phyloP scores from a whole-genome alignment of 257 asterid species.

The Lycium barbarum region DNA sequence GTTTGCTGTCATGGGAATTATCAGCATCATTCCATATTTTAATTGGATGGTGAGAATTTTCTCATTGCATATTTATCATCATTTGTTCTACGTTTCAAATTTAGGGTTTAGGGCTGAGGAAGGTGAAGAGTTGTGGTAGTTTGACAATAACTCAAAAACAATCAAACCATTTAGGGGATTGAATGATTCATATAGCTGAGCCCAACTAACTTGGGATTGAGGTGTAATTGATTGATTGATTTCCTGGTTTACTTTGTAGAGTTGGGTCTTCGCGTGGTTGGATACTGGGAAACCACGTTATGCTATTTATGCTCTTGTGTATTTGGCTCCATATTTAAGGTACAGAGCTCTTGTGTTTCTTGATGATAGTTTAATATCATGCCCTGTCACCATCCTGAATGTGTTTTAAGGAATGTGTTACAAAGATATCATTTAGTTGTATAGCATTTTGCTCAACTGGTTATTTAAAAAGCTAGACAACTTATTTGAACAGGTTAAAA shows the following conservation, averaged over 20 bases:
- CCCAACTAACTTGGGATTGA: background rate
- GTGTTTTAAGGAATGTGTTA: background rate
- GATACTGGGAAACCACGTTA: constrained; percentile 84
- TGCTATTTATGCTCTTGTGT: constrained; percentile 86
- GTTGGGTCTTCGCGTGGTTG: constrained; percentile 99
- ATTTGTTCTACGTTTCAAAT: background rate
- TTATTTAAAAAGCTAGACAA: background rate
- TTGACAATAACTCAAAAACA: background rate
- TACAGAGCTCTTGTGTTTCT: constrained; percentile 33
- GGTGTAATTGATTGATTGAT: constrained; percentile 8
- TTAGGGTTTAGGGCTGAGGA: constrained; percentile 11
- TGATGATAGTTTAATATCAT: background rate
- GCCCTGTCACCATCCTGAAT: background rate
- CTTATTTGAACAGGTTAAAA: background rate
- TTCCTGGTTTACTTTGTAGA: constrained; percentile 47
- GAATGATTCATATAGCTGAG: background rate
- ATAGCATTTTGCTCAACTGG: background rate
- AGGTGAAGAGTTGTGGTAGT: constrained; percentile 1
- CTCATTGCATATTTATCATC: background rate
- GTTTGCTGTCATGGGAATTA: constrained; percentile 95
- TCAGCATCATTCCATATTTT: constrained; percentile 92
- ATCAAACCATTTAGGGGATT: background rate
- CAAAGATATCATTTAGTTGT: background rate
- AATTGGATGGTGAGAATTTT: constrained; percentile 81
- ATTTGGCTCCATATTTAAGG: constrained; percentile 97